Conservation (phyloP, 2,329 filamentous ascomycete species). For the Knoxdaviesia proteae region DNA sequence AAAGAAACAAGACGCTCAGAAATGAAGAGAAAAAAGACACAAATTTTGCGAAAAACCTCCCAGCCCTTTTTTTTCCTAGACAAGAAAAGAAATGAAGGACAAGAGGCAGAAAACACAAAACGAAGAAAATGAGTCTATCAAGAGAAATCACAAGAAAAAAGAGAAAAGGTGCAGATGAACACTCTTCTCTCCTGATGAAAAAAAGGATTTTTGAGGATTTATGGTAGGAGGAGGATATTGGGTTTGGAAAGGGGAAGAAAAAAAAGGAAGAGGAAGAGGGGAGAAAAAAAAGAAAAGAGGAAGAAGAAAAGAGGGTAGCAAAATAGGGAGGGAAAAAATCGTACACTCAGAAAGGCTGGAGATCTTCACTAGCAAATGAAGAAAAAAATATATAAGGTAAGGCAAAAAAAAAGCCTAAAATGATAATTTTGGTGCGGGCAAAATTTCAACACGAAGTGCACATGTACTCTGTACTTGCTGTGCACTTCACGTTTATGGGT, state of each 20-base stretch:
- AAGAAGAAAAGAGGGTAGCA: conserved; percentile 4
- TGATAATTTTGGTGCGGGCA: no score
- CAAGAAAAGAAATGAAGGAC: conserved; percentile 14
- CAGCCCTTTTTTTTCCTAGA: neutral
- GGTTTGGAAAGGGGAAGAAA: conserved; percentile 11
- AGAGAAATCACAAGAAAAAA: conserved; percentile 3
- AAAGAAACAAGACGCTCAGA: neutral
- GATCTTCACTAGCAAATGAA: neutral
- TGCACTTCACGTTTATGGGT: no score
- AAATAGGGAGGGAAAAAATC: conserved; percentile 13
- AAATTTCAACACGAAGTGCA: no score
- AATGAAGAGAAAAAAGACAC: neutral
- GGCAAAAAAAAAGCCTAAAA: neutral
- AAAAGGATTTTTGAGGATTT: conserved; percentile 1
- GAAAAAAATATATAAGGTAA: conserved; percentile 1
- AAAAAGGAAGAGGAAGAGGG: conserved; percentile 9
- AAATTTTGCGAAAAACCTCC: neutral
- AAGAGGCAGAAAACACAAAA: conserved; percentile 13
- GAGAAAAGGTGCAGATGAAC: conserved; percentile 3
- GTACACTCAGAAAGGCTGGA: conserved; percentile 4
- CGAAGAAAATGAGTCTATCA: conserved; percentile 7
- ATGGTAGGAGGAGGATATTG: conserved; percentile 4
- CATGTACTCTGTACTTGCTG: no score
- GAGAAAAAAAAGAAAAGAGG: conserved; percentile 10
- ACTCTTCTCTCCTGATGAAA: conserved; percentile 2